Evolutionary conservation across 805 yeast genomes (phyloP).

Genomic region (Candida namnaoensis): DNA sequence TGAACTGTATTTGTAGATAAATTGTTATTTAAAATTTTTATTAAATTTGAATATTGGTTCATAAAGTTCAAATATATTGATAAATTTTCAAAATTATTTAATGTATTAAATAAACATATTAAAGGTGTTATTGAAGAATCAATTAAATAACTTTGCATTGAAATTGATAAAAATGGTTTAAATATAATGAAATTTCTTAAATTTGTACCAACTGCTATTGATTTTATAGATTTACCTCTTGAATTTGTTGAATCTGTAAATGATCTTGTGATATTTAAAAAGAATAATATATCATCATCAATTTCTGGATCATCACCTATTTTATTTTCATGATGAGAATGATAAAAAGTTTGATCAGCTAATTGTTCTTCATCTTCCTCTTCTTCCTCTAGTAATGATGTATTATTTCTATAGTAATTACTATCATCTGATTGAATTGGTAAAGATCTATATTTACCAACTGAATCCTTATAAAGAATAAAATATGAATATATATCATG

Average conservation of each 20-base stretch:
- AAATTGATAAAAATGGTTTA: slow-evolving; percentile 47
- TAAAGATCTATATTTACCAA: slow-evolving; percentile 11
- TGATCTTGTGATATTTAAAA: slow-evolving; percentile 49
- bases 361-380: neutral
- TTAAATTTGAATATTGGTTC: no score
- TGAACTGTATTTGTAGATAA: no score
- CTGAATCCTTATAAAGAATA: slow-evolving; percentile 36
- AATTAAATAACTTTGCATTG: slow-evolving; percentile 29
- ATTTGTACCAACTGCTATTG: slow-evolving; percentile 50
- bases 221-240: slow-evolving; percentile 53
- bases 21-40: no score
- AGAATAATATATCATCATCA: slow-evolving; percentile 35
- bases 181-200: slow-evolving; percentile 44
- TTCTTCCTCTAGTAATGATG: neutral
- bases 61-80: no score
- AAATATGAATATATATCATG: slow-evolving; percentile 53
- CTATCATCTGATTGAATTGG: slow-evolving; percentile 7
- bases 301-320: neutral
- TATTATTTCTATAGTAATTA: no score
- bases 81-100: slow-evolving; percentile 11
- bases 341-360: no score
- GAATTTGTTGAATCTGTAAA: slow-evolving; percentile 30
- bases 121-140: slow-evolving; percentile 12
- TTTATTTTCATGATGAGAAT: no score
- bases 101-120: slow-evolving; percentile 11